Conservation (phyloP, 306 rosid species). For the Fragaria ananassa region DNA sequence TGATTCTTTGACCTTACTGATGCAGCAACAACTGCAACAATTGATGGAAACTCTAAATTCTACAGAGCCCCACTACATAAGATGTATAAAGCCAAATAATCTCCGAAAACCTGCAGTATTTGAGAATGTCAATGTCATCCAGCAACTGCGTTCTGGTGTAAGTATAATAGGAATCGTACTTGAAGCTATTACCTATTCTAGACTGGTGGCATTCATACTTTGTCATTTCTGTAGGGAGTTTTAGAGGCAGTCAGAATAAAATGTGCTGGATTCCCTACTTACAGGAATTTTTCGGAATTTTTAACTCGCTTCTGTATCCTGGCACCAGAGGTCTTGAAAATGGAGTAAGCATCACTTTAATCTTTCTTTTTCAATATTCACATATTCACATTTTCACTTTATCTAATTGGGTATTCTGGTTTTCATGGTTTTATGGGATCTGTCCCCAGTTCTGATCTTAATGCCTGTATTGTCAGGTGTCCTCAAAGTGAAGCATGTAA, state of each 20-base stretch:
- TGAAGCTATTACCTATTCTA: slow-evolving; percentile 3
- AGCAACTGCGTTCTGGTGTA: slow-evolving; percentile 86
- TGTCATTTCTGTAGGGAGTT: slow-evolving; percentile 72
- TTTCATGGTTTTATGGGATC: slow-evolving; percentile 14
- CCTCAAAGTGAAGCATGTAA: slow-evolving; percentile 64
- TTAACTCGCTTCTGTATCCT: slow-evolving; percentile 57
- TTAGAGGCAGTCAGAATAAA: slow-evolving; percentile 92
- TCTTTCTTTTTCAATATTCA: background rate
- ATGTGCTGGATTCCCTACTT: slow-evolving; percentile 93
- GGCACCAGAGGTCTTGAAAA: slow-evolving; percentile 72
- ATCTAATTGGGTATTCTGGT: slow-evolving; percentile 19
- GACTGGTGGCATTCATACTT: slow-evolving; percentile 31
- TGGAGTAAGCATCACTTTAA: slow-evolving; percentile 55
- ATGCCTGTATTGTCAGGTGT: slow-evolving; percentile 39
- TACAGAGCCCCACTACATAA: slow-evolving; percentile 85
- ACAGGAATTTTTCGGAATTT: slow-evolving; percentile 64
- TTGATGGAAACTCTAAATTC: slow-evolving; percentile 78
- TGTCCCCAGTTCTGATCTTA: slow-evolving; percentile 26
- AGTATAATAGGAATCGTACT: slow-evolving; percentile 39
- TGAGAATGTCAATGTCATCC: slow-evolving; percentile 66
- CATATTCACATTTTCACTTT: slow-evolving; percentile 8
- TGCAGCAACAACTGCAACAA: slow-evolving; percentile 91
- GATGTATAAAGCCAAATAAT: slow-evolving; percentile 92
- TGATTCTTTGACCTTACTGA: slow-evolving; percentile 32
- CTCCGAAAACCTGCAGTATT: slow-evolving; percentile 56